A percentile compares a stretch with the other conserved stretches of the same genome.
Evolutionary conservation across 2,329 filamentous ascomycete genomes (phyloP).

Genomic region (Curvularia spicifera): DNA sequence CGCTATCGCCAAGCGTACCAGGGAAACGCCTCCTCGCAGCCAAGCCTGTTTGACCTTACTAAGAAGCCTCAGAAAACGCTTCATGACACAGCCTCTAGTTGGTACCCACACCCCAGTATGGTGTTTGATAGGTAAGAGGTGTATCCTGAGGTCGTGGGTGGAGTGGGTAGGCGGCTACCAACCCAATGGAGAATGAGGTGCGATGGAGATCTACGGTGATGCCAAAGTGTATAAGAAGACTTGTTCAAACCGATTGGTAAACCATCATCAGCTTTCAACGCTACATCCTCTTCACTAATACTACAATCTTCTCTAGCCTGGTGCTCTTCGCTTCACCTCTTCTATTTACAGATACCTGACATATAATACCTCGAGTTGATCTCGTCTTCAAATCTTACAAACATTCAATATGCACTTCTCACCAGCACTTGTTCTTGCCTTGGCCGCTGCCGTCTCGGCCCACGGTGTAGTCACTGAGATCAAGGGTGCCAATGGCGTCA

Average conservation of each 20-base stretch:
- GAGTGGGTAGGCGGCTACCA: constrained; percentile 6
- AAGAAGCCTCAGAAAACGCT: constrained; percentile 12
- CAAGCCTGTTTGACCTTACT: constrained; percentile 30
- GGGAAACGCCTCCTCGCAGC: constrained; percentile 31
- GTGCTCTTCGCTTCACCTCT: constrained; percentile 25
- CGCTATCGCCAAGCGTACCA: constrained; percentile 23
- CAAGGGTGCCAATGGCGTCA: constrained; percentile 66
- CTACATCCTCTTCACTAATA: constrained; percentile 18
- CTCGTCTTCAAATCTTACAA: constrained; percentile 19
- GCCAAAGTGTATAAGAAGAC: constrained; percentile 29
- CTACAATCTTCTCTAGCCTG: constrained; percentile 24
- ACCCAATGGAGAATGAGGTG: constrained; percentile 11
- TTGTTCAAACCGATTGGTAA: constrained; percentile 6
- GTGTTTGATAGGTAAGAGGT: neutral
- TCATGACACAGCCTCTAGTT: constrained; percentile 22
- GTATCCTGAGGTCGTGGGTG: neutral
- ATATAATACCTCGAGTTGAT: constrained; percentile 23
- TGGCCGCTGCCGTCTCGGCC: constrained; percentile 56
- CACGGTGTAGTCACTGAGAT: constrained; percentile 65
- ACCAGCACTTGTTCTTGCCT: constrained; percentile 32
- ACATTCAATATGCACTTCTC: constrained; percentile 35
- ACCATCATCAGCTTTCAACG: constrained; percentile 29
- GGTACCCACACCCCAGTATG: neutral
- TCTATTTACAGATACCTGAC: constrained; percentile 10
- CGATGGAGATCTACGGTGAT: constrained; percentile 2